Conservation (phyloP, 2,329 filamentous ascomycete genomes). For the Aspergillus neotritici region DNA sequence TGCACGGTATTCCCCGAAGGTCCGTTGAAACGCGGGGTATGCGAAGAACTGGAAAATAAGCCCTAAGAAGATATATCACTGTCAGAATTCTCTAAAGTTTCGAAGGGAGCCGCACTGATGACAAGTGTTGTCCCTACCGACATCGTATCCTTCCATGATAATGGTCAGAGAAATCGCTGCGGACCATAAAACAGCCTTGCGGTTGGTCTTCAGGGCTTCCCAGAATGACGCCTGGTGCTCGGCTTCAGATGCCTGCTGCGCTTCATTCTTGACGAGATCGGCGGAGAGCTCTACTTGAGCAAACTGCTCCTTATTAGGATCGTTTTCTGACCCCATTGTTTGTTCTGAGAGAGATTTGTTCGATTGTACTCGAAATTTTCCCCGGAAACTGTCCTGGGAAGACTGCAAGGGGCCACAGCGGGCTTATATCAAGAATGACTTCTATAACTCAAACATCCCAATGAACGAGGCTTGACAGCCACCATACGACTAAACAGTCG, state of each 20-base stretch:
- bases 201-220: constrained; percentile 6
- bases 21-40: constrained; percentile 18
- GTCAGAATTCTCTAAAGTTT: neutral
- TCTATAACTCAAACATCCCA: too few relatives aligned
- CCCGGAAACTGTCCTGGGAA: too few relatives aligned
- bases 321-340: constrained; percentile 2
- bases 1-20: constrained; percentile 7
- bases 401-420: too few relatives aligned
- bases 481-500: too few relatives aligned
- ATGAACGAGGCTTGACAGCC: too few relatives aligned
- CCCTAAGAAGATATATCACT: neutral
- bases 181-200: constrained; percentile 10
- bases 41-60: constrained; percentile 21
- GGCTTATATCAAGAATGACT: too few relatives aligned
- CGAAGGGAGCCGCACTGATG: neutral
- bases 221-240: constrained; percentile 8
- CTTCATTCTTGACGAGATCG: constrained; percentile 3
- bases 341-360: too few relatives aligned
- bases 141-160: constrained; percentile 17
- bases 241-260: constrained; percentile 8
- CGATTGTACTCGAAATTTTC: too few relatives aligned
- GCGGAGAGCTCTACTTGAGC: constrained; percentile 6
- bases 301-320: neutral
- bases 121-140: constrained; percentile 6
- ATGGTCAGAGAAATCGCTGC: constrained; percentile 9